phyloP scores from a whole-genome alignment of 805 yeast species.

The Pichia eremophila region DNA sequence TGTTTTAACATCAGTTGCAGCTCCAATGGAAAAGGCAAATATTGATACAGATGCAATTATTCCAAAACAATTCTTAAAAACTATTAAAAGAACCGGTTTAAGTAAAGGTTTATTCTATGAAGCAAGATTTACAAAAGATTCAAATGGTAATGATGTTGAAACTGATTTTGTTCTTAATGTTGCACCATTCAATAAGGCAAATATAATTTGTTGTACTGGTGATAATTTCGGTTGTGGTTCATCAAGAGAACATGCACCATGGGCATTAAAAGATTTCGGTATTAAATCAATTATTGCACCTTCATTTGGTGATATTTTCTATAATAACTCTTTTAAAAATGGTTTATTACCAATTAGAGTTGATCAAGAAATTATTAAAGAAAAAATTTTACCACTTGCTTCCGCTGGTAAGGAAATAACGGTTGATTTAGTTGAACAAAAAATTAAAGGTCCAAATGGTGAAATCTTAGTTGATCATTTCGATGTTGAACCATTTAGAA shows the following conservation, averaged over 20 bases:
- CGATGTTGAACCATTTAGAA: conserved; percentile 85
- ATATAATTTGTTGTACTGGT: conserved; percentile 85
- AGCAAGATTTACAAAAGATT: conserved; percentile 64
- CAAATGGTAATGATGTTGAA: conserved; percentile 59
- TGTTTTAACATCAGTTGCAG: conserved; percentile 76
- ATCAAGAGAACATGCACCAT: conserved; percentile 98
- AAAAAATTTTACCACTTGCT: conserved; percentile 74
- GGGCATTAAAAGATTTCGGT: conserved; percentile 98
- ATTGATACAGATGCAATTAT: conserved; percentile 98
- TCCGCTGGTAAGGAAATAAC: conserved; percentile 59
- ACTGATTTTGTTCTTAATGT: conserved; percentile 91
- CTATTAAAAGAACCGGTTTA: conserved; percentile 95
- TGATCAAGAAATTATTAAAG: conserved; percentile 64
- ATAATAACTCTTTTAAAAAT: conserved; percentile 94
- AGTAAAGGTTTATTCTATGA: conserved; percentile 85
- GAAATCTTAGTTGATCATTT: conserved; percentile 74
- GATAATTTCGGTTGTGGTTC: conserved; percentile 99
- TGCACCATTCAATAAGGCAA: conserved; percentile 70
- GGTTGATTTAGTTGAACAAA: conserved; percentile 82
- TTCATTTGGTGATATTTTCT: conserved; percentile 96
- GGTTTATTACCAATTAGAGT: conserved; percentile 89
- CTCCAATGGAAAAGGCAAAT: conserved; percentile 90
- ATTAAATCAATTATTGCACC: conserved; percentile 94
- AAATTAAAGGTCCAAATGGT: conserved; percentile 56
- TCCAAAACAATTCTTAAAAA: conserved; percentile 96